A percentile compares a stretch with the other conserved stretches of the same genome.
These are phyloP conservation scores for Magnusiomyces sp. DNA, from an alignment of 1,139 yeast genomes.

Conservation along the genomic window DNA sequence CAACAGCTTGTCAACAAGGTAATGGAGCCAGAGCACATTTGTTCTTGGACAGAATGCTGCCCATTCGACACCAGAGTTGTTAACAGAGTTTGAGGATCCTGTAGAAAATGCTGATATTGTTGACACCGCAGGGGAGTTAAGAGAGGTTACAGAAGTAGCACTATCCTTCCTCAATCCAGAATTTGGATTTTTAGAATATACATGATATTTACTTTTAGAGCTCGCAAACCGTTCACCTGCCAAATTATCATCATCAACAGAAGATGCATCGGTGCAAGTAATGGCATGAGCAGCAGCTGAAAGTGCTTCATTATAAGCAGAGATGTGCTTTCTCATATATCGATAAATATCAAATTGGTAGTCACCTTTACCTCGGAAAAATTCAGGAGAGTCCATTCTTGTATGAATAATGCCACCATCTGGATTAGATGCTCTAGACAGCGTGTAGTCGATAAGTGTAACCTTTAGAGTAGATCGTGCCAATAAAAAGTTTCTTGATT, in stretches of 20 bases:
- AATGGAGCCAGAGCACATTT: constrained; percentile 45
- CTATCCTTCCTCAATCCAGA: too few species aligned
- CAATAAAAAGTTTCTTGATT: constrained; percentile 11
- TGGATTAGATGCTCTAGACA: constrained; percentile 37
- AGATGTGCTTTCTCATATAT: constrained; percentile 34
- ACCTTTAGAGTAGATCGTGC: constrained; percentile 28
- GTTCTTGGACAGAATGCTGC: constrained; percentile 36
- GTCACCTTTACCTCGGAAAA: constrained; percentile 44
- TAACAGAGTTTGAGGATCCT: neutral
- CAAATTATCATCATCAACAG: constrained; percentile 1
- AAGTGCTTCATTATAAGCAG: neutral
- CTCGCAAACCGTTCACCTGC: constrained; percentile 2
- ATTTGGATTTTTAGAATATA: too few species aligned
- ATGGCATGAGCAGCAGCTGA: constrained; percentile 6
- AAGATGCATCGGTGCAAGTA: neutral
- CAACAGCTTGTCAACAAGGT: constrained; percentile 37
- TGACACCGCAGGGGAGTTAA: neutral
- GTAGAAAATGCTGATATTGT: constrained; percentile 1
- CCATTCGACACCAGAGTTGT: constrained; percentile 33
- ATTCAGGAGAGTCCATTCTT: constrained; percentile 41
- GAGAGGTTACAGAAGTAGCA: too few species aligned
- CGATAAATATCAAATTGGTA: constrained; percentile 47
- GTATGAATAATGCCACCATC: constrained; percentile 26
- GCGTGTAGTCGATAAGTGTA: constrained; percentile 50
- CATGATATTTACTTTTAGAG: neutral